Percentiles rank a stretch among this genome's conserved stretches.
phyloP scores from a whole-genome alignment of 352 stramenopile species.

The Blastocystis sp. region DNA sequence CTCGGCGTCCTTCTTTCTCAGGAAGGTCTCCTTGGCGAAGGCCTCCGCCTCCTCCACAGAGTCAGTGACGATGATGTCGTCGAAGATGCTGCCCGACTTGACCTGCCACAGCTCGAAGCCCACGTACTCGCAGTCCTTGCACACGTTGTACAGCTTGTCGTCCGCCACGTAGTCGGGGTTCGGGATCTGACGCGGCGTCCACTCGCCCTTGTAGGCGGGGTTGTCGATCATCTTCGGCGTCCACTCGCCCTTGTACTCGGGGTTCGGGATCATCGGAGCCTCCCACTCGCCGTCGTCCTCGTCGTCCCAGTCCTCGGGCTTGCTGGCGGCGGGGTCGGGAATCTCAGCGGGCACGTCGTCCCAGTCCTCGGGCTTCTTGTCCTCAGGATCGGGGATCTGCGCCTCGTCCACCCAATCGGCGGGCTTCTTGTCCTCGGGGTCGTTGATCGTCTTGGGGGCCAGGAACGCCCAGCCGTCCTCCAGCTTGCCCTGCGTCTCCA shows the following conservation, averaged over 20 bases:
- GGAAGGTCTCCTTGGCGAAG: conserved; percentile 84
- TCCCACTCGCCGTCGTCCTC: conserved; percentile 98
- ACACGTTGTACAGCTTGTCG: conserved; percentile 88
- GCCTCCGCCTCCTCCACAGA: conserved; percentile 85
- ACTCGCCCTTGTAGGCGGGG: conserved; percentile 96
- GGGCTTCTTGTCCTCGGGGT: conserved; percentile 92
- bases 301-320: conserved; percentile 96
- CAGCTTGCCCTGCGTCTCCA: conserved; percentile 84
- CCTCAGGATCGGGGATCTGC: conserved; percentile 87
- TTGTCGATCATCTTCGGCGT: conserved; percentile 95
- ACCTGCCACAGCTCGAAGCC: conserved; percentile 99
- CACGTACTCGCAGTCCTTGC: conserved; percentile 88
- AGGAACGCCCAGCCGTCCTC: conserved; percentile 93
- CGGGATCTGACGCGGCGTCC: conserved; percentile 89
- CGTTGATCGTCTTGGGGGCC: conserved; percentile 89
- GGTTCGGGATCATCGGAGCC: conserved; percentile 87
- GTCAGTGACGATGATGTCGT: conserved; percentile 98
- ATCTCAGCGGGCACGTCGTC: conserved; percentile 93
- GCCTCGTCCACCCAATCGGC: conserved; percentile 92
- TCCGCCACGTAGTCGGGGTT: conserved; percentile 96
- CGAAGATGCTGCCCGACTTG: conserved; percentile 94
- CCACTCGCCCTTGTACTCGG: conserved; percentile 97
- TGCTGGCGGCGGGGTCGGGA: conserved; percentile 89
- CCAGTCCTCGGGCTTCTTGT: conserved; percentile 91
- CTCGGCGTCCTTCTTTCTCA: conserved; percentile 88